Percentiles rank a stretch among this genome's conserved stretches.
Evolutionary conservation across 176 grass and related monocot genomes (phyloP).

Genomic region (Ensete glaucum): DNA sequence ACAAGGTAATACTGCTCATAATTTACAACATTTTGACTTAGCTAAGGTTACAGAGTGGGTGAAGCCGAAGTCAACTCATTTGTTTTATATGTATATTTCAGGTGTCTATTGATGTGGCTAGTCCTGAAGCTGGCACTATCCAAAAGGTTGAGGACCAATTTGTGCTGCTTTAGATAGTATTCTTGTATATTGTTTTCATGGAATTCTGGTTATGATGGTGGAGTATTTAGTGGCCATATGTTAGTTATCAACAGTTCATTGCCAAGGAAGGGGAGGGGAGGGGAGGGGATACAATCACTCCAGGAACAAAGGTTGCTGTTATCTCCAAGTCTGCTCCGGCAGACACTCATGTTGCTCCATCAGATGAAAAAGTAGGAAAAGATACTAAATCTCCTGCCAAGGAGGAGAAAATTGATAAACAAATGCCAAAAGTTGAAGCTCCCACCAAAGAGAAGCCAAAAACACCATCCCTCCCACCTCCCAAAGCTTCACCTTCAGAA

Average conservation of each 20-base stretch:
- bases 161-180: not conserved
- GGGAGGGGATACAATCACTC: constrained; percentile 95
- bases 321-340: constrained; percentile 71
- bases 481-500: constrained; percentile 65
- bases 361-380: constrained; percentile 70
- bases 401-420: constrained; percentile 20
- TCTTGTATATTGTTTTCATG: constrained; percentile 7
- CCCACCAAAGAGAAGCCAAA: constrained; percentile 41
- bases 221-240: constrained; percentile 9
- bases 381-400: constrained; percentile 33
- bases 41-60: not conserved
- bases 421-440: constrained; percentile 30
- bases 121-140: constrained; percentile 79
- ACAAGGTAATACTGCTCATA: constrained; percentile 48
- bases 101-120: constrained; percentile 93
- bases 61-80: not conserved
- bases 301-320: constrained; percentile 87
- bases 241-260: constrained; percentile 38
- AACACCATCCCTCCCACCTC: constrained; percentile 20
- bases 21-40: constrained; percentile 12
- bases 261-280: constrained; percentile 33
- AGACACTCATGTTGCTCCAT: constrained; percentile 93
- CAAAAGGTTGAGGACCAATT: constrained; percentile 45
- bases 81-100: constrained; percentile 23
- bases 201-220: not conserved